Evolutionary conservation across 139 green algal genomes (phyloP).

Genomic region (Chlorella sp.): DNA sequence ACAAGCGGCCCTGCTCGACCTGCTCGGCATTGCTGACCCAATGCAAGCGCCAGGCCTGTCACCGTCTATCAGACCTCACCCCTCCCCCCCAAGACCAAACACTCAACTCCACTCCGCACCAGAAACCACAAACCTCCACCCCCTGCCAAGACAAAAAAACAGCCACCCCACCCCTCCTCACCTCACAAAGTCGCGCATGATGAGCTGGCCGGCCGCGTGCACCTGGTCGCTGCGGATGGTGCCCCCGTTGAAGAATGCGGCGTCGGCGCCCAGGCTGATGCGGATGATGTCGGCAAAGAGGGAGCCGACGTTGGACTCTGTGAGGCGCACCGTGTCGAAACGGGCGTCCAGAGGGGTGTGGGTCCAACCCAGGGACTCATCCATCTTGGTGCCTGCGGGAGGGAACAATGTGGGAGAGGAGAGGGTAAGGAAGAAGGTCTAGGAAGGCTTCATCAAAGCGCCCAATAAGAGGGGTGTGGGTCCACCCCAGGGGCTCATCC

Average conservation of each 20-base stretch:
- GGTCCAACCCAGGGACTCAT: slow-evolving; percentile 59
- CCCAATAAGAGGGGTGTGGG: slow-evolving; percentile 53
- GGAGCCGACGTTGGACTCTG: slow-evolving; percentile 81
- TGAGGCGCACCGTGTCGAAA: slow-evolving; percentile 66
- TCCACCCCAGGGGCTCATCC: slow-evolving; percentile 62
- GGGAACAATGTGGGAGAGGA: slow-evolving; percentile 3
- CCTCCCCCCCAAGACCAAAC: too few species aligned
- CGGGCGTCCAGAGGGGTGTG: slow-evolving; percentile 67
- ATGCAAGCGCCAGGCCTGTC: too few species aligned
- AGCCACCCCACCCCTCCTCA: too few species aligned
- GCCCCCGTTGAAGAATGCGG: slow-evolving; percentile 70
- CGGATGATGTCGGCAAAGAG: slow-evolving; percentile 65
- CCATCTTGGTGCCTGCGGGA: slow-evolving; percentile 54
- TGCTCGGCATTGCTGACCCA: too few species aligned
- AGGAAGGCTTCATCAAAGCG: too few species aligned
- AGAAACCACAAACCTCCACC: too few species aligned
- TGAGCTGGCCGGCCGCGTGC: slow-evolving; percentile 57
- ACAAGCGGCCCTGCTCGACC: too few species aligned
- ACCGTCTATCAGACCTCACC: too few species aligned
- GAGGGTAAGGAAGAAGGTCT: too few species aligned
- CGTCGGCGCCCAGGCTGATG: slow-evolving; percentile 44
- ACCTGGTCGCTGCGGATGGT: slow-evolving; percentile 64
- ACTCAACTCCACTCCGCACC: too few species aligned
- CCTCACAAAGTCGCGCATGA: slow-evolving; percentile 64
- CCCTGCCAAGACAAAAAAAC: too few species aligned